Percentiles rank a stretch among this genome's conserved stretches.
Conservation (phyloP, 192 early-diverging fungal species). For the Phycomyces blakesleeanus region DNA sequence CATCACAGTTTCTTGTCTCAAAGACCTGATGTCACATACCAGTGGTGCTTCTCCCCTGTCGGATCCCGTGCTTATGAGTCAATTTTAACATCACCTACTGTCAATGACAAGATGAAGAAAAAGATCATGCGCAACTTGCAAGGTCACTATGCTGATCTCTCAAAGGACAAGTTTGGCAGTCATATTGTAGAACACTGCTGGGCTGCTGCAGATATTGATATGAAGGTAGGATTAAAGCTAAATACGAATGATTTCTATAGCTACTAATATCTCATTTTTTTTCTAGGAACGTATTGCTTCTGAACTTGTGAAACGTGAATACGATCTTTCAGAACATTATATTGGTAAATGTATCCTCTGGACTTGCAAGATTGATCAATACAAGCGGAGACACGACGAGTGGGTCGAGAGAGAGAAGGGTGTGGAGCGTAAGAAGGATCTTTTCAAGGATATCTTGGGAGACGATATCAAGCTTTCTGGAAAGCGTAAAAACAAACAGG, state of each 20-base stretch:
- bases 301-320: slow-evolving; percentile 58
- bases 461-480: slow-evolving; percentile 21
- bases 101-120: slow-evolving; percentile 62
- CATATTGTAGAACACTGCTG: slow-evolving; percentile 80
- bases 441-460: slow-evolving; percentile 78
- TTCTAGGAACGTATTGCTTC: slow-evolving; percentile 63
- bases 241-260: too few relatives aligned
- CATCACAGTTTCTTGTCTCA: slow-evolving; percentile 53
- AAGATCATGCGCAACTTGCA: slow-evolving; percentile 57
- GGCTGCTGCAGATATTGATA: slow-evolving; percentile 64
- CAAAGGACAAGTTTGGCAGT: slow-evolving; percentile 71
- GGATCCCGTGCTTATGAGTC: slow-evolving; percentile 75
- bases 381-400: slow-evolving; percentile 68
- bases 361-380: slow-evolving; percentile 76
- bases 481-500: background rate
- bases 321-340: slow-evolving; percentile 53
- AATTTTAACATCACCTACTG: slow-evolving; percentile 51
- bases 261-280: background rate
- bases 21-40: slow-evolving; percentile 39
- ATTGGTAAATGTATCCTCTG: slow-evolving; percentile 73
- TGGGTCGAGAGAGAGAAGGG: slow-evolving; percentile 76
- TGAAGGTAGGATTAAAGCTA: slow-evolving; percentile 46
- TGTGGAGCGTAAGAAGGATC: slow-evolving; percentile 64
- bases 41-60: slow-evolving; percentile 61
- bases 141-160: slow-evolving; percentile 56